Evolutionary conservation across 2,329 filamentous ascomycete genomes (phyloP).

Genomic region (Neofusicoccum sp.): DNA sequence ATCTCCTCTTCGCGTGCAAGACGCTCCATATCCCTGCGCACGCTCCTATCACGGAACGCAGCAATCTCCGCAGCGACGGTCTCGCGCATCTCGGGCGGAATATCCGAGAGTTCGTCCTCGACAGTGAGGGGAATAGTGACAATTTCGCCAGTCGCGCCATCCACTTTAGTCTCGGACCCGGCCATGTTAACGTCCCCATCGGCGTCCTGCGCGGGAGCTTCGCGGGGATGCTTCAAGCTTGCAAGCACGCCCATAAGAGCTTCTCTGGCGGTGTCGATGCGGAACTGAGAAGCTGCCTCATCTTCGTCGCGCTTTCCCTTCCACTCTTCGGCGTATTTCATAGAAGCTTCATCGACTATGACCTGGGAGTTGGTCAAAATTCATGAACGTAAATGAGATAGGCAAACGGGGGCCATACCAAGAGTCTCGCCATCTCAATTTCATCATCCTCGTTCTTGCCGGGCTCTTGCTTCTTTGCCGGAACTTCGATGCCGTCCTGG

Average conservation of each 20-base stretch:
- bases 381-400: background rate
- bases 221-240: constrained; percentile 67
- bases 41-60: constrained; percentile 90
- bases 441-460: constrained; percentile 38
- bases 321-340: constrained; percentile 82
- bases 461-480: constrained; percentile 69
- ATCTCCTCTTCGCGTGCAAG: constrained; percentile 87
- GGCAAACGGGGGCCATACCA: constrained; percentile 45
- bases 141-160: constrained; percentile 70
- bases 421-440: constrained; percentile 67
- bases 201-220: constrained; percentile 47
- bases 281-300: constrained; percentile 62
- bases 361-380: constrained; percentile 41
- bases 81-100: constrained; percentile 93
- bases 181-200: constrained; percentile 69
- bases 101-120: constrained; percentile 93
- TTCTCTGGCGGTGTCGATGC: constrained; percentile 66
- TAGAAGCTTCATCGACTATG: constrained; percentile 76
- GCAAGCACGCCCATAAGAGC: constrained; percentile 67
- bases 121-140: constrained; percentile 78
- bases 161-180: constrained; percentile 46
- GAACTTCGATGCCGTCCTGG: constrained; percentile 71
- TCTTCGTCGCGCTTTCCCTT: constrained; percentile 65
- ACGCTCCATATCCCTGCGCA: constrained; percentile 81
- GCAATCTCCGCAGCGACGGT: constrained; percentile 92